phyloP scores from a whole-genome alignment of 116 monocot genomes.

The Trichopus zeylanicus region DNA sequence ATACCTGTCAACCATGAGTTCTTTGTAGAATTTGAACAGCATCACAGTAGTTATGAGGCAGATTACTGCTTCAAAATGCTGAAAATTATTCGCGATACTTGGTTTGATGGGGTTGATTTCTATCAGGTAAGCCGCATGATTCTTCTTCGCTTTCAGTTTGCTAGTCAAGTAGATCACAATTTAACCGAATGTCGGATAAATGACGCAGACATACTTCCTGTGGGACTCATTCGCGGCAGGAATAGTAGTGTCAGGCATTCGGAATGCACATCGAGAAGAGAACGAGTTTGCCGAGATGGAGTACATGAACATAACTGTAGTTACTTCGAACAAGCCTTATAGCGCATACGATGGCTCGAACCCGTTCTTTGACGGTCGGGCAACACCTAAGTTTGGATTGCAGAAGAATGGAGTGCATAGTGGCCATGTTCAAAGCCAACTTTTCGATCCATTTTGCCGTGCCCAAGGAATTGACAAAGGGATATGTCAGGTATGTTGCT shows the following conservation, averaged over 20 bases:
- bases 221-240: slow-evolving; percentile 4
- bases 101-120: neutral
- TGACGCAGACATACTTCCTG: slow-evolving; percentile 1
- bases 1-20: neutral
- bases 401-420: slow-evolving; percentile 3
- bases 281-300: slow-evolving; percentile 3
- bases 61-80: neutral
- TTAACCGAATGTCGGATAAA: neutral
- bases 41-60: neutral
- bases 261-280: neutral
- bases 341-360: neutral
- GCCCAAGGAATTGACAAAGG: neutral
- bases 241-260: neutral
- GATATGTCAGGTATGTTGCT: neutral
- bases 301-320: slow-evolving; percentile 1
- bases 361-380: neutral
- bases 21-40: neutral
- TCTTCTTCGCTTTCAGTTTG: neutral
- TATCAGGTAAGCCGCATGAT: neutral
- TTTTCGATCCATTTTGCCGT: slow-evolving; percentile 1
- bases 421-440: neutral
- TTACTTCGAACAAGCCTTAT: slow-evolving; percentile 4
- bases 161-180: neutral
- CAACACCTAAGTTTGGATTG: neutral
- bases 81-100: slow-evolving; percentile 1